Evolutionary conservation across 371 early-diverging fungal species (phyloP), one percentile per base, ranked within the genome.

Genomic region (Phascolomyces articulosus): DNA sequence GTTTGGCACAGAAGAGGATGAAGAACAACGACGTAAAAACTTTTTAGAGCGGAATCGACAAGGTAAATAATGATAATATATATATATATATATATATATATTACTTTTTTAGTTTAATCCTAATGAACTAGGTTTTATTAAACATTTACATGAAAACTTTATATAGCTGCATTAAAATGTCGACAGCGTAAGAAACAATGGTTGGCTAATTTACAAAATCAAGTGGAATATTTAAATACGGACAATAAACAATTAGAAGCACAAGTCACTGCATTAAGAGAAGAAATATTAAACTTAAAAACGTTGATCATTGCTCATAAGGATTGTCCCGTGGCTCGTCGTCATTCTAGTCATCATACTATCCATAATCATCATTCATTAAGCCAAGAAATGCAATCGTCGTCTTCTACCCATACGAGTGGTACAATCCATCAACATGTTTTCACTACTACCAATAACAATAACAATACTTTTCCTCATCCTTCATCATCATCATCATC

Each of bases 21-120:
- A 77, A 2, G 86, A 85, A 29, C 86, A 86, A 40, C 86, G 86
- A 65, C 77, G 89, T 38, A 71, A 72, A 54, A 89, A 83, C 70
- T 90, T 92, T 69, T 70, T 92, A 66, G 93, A 92, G 70, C 84
- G 91, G 54, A 92, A 92, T 73, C 85, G 93, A 21, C 85, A 85
- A 82, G 89, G 89, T 87, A 73, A 55, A 18, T 15, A 9, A 58
- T 47, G 34, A 34, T 34, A 40, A 53, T 28, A 24, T 31, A 1
- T 21, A 16, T n/a, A n/a, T n/a, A n/a, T n/a, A n/a, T n/a, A n/a
- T n/a, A n/a, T n/a, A n/a, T n/a, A n/a, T n/a, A n/a, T n/a, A n/a
- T n/a, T n/a, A n/a, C n/a, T n/a, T n/a, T n/a, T n/a, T n/a, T n/a
- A n/a, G n/a, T n/a, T n/a, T n/a, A n/a, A n/a, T n/a, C n/a, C n/a